Conservation (phyloP, 2,329 filamentous ascomycete species). For the Aureobasidium sp. region DNA sequence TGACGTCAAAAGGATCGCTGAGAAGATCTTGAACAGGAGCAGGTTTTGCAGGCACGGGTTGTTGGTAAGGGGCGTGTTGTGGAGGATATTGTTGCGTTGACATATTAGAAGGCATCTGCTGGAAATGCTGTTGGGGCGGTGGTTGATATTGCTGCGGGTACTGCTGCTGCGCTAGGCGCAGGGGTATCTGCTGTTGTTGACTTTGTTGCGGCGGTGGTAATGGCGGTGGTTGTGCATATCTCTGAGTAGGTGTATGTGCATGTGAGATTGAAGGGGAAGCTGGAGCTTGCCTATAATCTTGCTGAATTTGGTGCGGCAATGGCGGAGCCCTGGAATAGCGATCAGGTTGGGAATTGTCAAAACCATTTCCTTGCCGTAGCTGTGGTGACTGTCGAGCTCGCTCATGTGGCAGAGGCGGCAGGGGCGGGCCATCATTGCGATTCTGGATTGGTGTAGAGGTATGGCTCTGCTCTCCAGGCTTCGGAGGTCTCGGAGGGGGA, state of each 20-base stretch:
- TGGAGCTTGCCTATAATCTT: neutral
- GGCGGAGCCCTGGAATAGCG: slow-evolving; percentile 3
- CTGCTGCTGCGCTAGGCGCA: slow-evolving; percentile 16
- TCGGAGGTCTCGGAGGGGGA: slow-evolving; percentile 48
- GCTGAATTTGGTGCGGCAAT: neutral
- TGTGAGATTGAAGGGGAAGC: neutral
- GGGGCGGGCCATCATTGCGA: slow-evolving; percentile 26
- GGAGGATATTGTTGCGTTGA: slow-evolving; percentile 18
- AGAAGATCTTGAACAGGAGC: slow-evolving; percentile 49
- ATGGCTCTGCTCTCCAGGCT: slow-evolving; percentile 35
- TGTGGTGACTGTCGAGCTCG: slow-evolving; percentile 17
- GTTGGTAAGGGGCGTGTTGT: slow-evolving; percentile 19
- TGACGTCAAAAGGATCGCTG: slow-evolving; percentile 55
- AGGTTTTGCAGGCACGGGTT: slow-evolving; percentile 26
- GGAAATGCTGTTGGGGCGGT: neutral
- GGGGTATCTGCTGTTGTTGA: slow-evolving; percentile 17
- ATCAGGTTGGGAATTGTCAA: slow-evolving; percentile 18
- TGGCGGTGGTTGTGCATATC: slow-evolving; percentile 27
- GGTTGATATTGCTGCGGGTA: slow-evolving; percentile 16
- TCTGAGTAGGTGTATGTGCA: neutral
- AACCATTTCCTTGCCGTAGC: slow-evolving; percentile 20
- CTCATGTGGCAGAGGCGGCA: slow-evolving; percentile 29
- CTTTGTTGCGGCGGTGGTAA: slow-evolving; percentile 27
- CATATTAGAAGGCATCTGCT: slow-evolving; percentile 4
- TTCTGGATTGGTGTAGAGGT: slow-evolving; percentile 10